Evolutionary conservation across 108 stramenopile species (phyloP), one percentile per base, ranked within the genome.

Genomic region (Skeletonema potamos): DNA sequence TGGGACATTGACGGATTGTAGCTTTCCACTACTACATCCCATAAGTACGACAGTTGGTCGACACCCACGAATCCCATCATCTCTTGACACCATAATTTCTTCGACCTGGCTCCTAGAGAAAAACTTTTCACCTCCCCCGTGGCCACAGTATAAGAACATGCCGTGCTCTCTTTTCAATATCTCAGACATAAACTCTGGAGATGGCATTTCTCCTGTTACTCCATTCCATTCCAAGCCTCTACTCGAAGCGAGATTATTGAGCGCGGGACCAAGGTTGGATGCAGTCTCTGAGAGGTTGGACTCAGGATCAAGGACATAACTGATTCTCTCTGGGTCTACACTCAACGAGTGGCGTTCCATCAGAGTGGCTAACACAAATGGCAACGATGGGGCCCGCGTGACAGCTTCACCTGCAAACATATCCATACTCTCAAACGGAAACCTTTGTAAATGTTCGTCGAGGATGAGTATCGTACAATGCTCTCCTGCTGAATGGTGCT

Each of bases 1-100:
- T 18, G 85, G 64, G 39, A 57, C 58, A 64, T 90, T 91, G 51
- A 88, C 83, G 20, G 93, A 87, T 28, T 85, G 78, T 9, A 97
- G 85, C 70, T 88, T 82, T 9, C 96, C 97, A 70, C 93, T 95
- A 70, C 96, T 98, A 81, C 98, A 99, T 59, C 98, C 98, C 97
- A 98, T 97, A 28, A 99, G 79, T 15, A 99, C 71, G n/a, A 98
- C 74, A 15, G 86, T 24, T 3, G 91, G 57, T 37, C 54, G 63
- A 67, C 84, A 85, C 30, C 76, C 71, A 46, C 77, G 73, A 56
- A 62, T 24, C 62, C 77, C 60, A 57, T 80, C 64, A 68, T 67
- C 46, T 22, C 58, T 54, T 36, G 77, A 59, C 7, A 48, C 7
- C 27, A 89, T 65, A 7, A 96, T 62, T 15, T 70, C 74, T 46